These are phyloP conservation scores for Rhododendron simsii DNA, from an alignment of 148 eudicot genomes.

Conservation along the genomic window DNA sequence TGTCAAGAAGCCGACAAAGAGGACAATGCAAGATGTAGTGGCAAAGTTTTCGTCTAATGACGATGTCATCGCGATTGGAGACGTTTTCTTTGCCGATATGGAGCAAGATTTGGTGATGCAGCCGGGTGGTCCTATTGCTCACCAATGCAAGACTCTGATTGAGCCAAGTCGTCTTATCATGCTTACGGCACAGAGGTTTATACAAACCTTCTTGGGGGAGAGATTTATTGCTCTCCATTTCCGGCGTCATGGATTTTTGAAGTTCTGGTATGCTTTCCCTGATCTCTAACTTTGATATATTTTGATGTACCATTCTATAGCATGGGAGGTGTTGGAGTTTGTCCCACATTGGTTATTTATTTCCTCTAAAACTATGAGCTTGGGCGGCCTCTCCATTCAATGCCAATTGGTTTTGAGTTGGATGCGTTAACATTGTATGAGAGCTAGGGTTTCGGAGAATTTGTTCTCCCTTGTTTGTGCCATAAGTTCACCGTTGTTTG, in stretches of 20 bases:
- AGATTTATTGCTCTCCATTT: constrained; percentile 88
- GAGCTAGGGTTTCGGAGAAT: too few species aligned
- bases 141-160: constrained; percentile 74
- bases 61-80: constrained; percentile 86
- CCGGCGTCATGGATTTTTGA: constrained; percentile 91
- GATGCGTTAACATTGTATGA: too few species aligned
- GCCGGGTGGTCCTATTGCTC: constrained; percentile 96
- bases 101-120: constrained; percentile 93
- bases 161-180: constrained; percentile 87
- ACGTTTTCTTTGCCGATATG: constrained; percentile 88
- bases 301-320: background rate
- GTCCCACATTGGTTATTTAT: too few species aligned
- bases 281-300: background rate
- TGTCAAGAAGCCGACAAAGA: constrained; percentile 67
- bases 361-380: too few species aligned
- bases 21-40: constrained; percentile 58
- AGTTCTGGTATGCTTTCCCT: constrained; percentile 69
- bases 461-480: too few species aligned
- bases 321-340: background rate
- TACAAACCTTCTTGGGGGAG: constrained; percentile 90
- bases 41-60: constrained; percentile 67
- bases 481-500: too few species aligned
- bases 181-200: constrained; percentile 91
- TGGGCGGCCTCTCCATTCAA: too few species aligned
- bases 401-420: too few species aligned